Evolutionary conservation across 2,329 filamentous ascomycete species (phyloP), one percentile per base, ranked within the genome.

Genomic region (Aspergillus japonicus): DNA sequence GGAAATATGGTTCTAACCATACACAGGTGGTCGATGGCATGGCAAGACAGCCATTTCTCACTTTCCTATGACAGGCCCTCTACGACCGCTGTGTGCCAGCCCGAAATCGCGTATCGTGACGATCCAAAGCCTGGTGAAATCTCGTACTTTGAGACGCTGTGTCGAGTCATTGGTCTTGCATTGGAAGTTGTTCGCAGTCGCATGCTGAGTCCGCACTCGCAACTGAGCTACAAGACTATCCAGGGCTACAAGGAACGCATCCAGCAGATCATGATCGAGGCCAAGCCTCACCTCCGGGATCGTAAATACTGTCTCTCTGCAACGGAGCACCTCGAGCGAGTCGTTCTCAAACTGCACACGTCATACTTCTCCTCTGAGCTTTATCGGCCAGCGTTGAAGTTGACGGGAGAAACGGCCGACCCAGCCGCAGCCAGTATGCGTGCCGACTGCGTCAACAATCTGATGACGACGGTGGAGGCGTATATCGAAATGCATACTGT

Each of bases 41-140:
- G 85, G 85, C 85, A 87, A 68, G 85, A 88, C 65, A 86, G 83
- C 58, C 77, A 87, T 50, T 80, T 88, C 24, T 87, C 85, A 8
- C 81, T 88, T 33, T 87, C 85, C 2, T 88, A 87, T 66, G 85
- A 88, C 66, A 76, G 85, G 42, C 81, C 80, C 1, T 84, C 83
- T 2, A 83, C 82, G 14, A 81, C 78, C 26, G 83, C 83, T 5
- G 81, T 84, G n/a, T 76, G 79, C 54, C 80, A 81, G 60, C 78
- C 80, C 1, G 78, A 81, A 50, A 83, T 83, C 8, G 76, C 81
- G 26, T 79, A 84, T 68, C 73, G 77, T 64, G 75, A 78, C 16
- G 76, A 78, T 47, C 81, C 80, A 11, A 75, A 75, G 35, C 75
- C 81, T 0, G 81, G 82, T 3, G 77, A 82, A 29, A 72, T 81